Evolutionary conservation across 1,284 basidiomycete species (phyloP).

Genomic region (Apiotrichum akiyoshidainum): DNA sequence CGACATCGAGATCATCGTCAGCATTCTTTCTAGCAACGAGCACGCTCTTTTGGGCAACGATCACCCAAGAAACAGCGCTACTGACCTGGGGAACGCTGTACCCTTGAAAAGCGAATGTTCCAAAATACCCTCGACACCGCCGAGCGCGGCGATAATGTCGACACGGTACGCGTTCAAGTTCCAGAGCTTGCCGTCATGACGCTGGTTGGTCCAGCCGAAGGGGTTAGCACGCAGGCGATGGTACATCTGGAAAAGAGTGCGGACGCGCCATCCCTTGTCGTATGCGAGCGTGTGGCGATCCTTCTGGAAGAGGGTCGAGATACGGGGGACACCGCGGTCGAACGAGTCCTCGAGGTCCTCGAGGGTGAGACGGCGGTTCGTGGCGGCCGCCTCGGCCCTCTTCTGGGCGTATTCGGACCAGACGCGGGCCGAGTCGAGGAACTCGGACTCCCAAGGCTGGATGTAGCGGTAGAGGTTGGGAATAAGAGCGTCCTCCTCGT

Average conservation of each 20-base stretch:
- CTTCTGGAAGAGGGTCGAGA: slow-evolving; percentile 63
- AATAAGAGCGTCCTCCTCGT: slow-evolving; percentile 90
- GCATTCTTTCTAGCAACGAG: too few relatives aligned
- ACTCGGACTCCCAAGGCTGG: slow-evolving; percentile 98
- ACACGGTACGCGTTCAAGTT: slow-evolving; percentile 98
- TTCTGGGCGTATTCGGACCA: slow-evolving; percentile 99
- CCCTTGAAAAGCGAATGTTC: slow-evolving; percentile 94
- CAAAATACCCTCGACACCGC: slow-evolving; percentile 78
- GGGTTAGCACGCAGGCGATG: slow-evolving; percentile 78
- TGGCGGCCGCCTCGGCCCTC: slow-evolving; percentile 95
- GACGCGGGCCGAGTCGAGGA: slow-evolving; percentile 94
- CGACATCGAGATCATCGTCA: too few relatives aligned
- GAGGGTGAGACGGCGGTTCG: slow-evolving; percentile 92
- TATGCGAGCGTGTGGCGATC: slow-evolving; percentile 95
- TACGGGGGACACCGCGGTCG: slow-evolving; percentile 86
- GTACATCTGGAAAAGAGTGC: slow-evolving; percentile 97
- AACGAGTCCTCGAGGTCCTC: slow-evolving; percentile 96
- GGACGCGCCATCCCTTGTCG: slow-evolving; percentile 92
- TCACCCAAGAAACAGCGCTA: too few relatives aligned
- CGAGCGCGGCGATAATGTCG: slow-evolving; percentile 94
- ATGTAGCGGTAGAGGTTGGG: slow-evolving; percentile 98
- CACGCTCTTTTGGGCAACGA: too few relatives aligned
- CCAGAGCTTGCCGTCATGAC: slow-evolving; percentile 98
- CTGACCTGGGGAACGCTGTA: slow-evolving; percentile 63
- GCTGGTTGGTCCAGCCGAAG: slow-evolving; percentile 98